Conservation (phyloP, 2,329 filamentous ascomycete species). For the Aureobasidium sp. region DNA sequence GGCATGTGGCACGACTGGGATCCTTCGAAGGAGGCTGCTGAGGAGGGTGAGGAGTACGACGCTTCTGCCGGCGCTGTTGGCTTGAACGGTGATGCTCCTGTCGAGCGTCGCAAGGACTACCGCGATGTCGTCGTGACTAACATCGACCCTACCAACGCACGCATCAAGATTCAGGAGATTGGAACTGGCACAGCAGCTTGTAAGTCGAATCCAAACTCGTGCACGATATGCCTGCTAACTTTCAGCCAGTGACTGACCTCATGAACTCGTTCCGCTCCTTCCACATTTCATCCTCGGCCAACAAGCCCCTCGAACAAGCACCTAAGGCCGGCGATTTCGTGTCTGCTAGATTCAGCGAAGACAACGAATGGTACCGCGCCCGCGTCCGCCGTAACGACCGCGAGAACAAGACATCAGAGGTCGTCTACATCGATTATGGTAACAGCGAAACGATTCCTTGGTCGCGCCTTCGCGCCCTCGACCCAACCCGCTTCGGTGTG, state of each 20-base stretch:
- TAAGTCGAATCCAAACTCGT: background rate
- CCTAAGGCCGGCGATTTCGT: conserved; percentile 91
- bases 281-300: conserved; percentile 78
- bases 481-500: conserved; percentile 67
- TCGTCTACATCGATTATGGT: conserved; percentile 93
- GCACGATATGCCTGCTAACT: background rate
- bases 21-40: conserved; percentile 71
- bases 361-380: conserved; percentile 91
- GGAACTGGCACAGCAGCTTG: conserved; percentile 72
- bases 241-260: conserved; percentile 57
- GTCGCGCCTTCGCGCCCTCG: conserved; percentile 73
- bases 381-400: conserved; percentile 89
- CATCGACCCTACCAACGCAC: conserved; percentile 67
- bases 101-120: conserved; percentile 75
- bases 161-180: conserved; percentile 85
- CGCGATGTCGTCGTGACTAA: conserved; percentile 89
- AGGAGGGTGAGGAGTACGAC: conserved; percentile 34
- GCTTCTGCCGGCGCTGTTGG: conserved; percentile 41
- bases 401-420: conserved; percentile 77
- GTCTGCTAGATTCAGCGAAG: conserved; percentile 80
- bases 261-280: conserved; percentile 90
- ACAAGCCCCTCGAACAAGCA: conserved; percentile 60
- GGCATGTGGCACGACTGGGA: conserved; percentile 93
- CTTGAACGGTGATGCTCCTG: conserved; percentile 45
- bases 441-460: conserved; percentile 87